These are phyloP conservation scores for Pestalotiopsis fici DNA, from an alignment of 2,329 filamentous ascomycete genomes.

Conservation along the genomic window DNA sequence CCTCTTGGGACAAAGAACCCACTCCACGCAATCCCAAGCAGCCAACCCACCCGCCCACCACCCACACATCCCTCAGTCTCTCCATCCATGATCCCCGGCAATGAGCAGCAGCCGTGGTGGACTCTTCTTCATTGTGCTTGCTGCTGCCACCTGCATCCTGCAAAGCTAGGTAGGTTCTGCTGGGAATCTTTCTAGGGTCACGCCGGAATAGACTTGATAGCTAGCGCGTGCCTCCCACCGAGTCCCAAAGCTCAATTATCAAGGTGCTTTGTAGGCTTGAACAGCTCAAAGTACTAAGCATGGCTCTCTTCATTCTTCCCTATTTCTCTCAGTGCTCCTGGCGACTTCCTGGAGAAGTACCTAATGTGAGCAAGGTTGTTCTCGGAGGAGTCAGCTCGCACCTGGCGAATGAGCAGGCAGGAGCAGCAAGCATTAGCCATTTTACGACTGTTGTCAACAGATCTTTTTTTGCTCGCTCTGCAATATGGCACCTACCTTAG, in stretches of 20 bases:
- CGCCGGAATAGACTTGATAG: too few species aligned
- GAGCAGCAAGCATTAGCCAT: too few species aligned
- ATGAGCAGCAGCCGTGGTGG: slow-evolving; percentile 1
- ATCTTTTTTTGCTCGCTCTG: too few species aligned
- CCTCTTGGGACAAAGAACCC: background rate
- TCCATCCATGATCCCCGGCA: slow-evolving; percentile 4
- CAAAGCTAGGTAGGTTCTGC: slow-evolving; percentile 3
- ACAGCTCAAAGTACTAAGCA: background rate
- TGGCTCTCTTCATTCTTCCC: slow-evolving; percentile 1
- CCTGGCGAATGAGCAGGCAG: too few species aligned
- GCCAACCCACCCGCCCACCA: background rate
- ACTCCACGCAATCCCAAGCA: background rate
- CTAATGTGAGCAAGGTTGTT: too few species aligned
- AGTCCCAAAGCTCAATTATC: background rate
- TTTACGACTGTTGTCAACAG: too few species aligned
- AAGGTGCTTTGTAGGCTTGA: background rate
- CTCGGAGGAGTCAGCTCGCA: too few species aligned
- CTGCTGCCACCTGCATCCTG: background rate
- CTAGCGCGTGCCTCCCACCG: slow-evolving; percentile 13
- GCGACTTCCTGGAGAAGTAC: too few species aligned
- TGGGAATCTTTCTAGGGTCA: background rate
- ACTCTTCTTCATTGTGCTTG: background rate
- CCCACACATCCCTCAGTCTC: background rate
- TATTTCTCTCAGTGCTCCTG: too few species aligned
- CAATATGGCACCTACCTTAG: too few species aligned